A percentile compares a stretch with the other conserved stretches of the same genome.
These are phyloP conservation scores for Babesia caballi DNA, from an alignment of 169 alveolate species.

Conservation along the genomic window DNA sequence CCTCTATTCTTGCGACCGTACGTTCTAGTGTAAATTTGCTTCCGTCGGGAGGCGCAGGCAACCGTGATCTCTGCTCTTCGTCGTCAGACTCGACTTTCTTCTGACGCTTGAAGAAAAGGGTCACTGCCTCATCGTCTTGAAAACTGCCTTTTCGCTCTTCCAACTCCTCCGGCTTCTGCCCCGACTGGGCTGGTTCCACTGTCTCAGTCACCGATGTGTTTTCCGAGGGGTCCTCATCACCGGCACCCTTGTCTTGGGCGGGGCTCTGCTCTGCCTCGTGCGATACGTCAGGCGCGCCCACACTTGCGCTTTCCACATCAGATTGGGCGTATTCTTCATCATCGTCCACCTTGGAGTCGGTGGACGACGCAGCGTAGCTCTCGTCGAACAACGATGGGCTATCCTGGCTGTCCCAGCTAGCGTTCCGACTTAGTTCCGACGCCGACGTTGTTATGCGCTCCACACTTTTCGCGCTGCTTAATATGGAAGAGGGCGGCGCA, in stretches of 20 bases:
- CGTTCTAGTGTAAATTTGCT: constrained; percentile 10
- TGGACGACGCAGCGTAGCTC: not conserved
- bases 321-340: not conserved
- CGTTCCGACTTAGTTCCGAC: not conserved
- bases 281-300: not conserved
- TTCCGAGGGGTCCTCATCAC: not conserved
- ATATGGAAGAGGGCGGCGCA: not conserved
- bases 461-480: no score
- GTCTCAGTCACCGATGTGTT: not conserved
- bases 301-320: not conserved
- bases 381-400: not conserved
- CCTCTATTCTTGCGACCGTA: not conserved
- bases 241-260: not conserved
- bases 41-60: constrained; percentile 18
- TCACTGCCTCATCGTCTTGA: not conserved
- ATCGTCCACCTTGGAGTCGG: not conserved
- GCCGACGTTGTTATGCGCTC: no score
- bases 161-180: no score
- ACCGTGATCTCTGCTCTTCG: not conserved
- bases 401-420: not conserved
- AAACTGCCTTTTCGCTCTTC: not conserved
- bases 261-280: not conserved
- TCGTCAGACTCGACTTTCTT: not conserved
- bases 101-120: not conserved
- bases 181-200: not conserved